phyloP scores from a whole-genome alignment of 2,329 filamentous ascomycete genomes.

The Biscogniauxia marginata region DNA sequence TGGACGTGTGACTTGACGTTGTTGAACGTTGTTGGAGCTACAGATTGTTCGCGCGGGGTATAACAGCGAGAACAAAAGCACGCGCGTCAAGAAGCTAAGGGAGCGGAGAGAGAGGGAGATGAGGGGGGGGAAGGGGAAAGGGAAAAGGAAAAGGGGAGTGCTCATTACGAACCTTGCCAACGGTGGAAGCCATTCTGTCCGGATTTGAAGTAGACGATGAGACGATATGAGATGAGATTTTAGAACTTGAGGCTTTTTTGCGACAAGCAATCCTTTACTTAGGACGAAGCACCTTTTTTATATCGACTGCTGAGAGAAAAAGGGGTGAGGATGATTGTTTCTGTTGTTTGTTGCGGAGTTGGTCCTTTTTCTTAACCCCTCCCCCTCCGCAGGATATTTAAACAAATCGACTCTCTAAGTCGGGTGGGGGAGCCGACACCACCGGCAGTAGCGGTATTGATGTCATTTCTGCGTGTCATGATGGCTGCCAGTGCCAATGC shows the following conservation, averaged over 20 bases:
- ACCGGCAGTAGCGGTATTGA: constrained; percentile 9
- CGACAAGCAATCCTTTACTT: constrained; percentile 16
- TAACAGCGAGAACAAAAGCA: background rate
- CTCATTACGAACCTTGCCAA: constrained; percentile 49
- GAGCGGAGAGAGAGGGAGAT: constrained; percentile 1
- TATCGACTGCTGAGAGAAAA: background rate
- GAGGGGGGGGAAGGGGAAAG: background rate
- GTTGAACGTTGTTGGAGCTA: background rate
- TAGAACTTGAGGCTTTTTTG: background rate
- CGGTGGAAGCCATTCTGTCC: constrained; percentile 48
- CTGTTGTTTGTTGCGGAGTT: constrained; percentile 22
- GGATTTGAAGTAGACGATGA: constrained; percentile 1
- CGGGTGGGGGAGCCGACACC: constrained; percentile 17
- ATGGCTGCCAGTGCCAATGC: background rate
- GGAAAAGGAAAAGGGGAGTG: background rate
- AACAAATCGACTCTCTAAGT: background rate
- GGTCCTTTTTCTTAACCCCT: background rate
- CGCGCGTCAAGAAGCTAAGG: constrained; percentile 7
- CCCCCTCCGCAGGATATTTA: constrained; percentile 17
- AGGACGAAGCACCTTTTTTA: constrained; percentile 6
- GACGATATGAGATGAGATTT: constrained; percentile 5
- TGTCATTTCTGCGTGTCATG: constrained; percentile 6
- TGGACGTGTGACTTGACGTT: background rate
- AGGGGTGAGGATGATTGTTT: background rate
- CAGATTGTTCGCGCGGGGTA: constrained; percentile 4